Percentiles rank a stretch among this genome's conserved stretches.
Conservation (phyloP, 371 early-diverging fungal species). For the Encephalitozoon romaleae region DNA sequence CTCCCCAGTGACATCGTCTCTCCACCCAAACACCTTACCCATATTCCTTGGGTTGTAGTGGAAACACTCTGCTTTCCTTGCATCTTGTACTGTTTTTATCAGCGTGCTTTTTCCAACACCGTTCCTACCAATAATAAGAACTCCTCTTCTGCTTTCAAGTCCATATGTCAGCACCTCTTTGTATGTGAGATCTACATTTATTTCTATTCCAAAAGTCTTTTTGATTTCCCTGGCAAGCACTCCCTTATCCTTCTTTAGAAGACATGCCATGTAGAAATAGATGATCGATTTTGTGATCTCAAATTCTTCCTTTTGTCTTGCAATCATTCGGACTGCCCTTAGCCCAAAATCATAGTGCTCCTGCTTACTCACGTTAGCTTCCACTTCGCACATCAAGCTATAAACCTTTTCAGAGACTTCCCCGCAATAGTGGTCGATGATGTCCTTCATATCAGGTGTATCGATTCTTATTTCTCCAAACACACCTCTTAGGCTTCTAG, state of each 20-base stretch:
- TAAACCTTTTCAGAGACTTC: conserved; percentile 63
- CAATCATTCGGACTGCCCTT: conserved; percentile 61
- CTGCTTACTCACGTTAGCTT: conserved; percentile 69
- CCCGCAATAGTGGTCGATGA: conserved; percentile 61
- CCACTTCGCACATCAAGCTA: conserved; percentile 64
- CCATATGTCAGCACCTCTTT: background rate
- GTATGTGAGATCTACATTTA: background rate
- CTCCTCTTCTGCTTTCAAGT: conserved; percentile 49
- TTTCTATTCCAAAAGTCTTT: background rate
- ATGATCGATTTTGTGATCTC: background rate
- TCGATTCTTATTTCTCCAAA: conserved; percentile 87
- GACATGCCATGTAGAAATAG: conserved; percentile 9
- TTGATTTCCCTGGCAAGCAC: background rate
- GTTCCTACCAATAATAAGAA: conserved; percentile 65
- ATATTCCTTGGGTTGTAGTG: conserved; percentile 93
- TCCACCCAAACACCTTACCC: conserved; percentile 80
- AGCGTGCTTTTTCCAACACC: conserved; percentile 65
- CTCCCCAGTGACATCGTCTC: conserved; percentile 89
- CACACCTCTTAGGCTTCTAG: conserved; percentile 89
- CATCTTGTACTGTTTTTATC: conserved; percentile 69
- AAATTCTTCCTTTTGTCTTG: background rate
- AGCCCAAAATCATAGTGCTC: conserved; percentile 96
- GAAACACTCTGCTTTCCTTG: conserved; percentile 79
- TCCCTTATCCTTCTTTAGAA: background rate
- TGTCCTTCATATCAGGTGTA: conserved; percentile 62